phyloP scores from a whole-genome alignment of 2,329 filamentous ascomycete species.

The Lachnellula subtilissima region DNA sequence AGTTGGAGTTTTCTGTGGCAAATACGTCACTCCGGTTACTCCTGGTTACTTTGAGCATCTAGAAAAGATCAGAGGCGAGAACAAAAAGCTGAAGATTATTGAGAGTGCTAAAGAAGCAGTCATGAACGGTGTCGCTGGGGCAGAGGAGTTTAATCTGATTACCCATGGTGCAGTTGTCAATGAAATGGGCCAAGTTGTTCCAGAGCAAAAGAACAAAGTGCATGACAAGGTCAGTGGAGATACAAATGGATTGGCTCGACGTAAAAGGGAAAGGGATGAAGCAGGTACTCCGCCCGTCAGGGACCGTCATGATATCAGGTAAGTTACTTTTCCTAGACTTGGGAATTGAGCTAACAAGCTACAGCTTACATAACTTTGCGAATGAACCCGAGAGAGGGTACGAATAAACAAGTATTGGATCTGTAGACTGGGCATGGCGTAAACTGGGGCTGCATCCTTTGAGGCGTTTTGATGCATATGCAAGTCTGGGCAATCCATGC shows the following conservation, averaged over 20 bases:
- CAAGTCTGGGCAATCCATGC: too few relatives aligned
- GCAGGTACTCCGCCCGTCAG: conserved; percentile 27
- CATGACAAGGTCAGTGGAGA: conserved; percentile 17
- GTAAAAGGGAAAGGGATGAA: conserved; percentile 27
- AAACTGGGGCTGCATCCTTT: not conserved
- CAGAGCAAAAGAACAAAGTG: conserved; percentile 24
- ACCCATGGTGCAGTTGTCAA: conserved; percentile 57
- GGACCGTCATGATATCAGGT: conserved; percentile 34
- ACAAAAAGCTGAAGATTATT: conserved; percentile 60
- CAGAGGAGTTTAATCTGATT: conserved; percentile 57
- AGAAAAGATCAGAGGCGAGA: conserved; percentile 65
- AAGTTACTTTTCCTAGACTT: conserved; percentile 1
- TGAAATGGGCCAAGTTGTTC: conserved; percentile 51
- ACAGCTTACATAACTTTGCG: conserved; percentile 30
- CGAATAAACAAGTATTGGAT: conserved; percentile 15
- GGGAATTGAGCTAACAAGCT: not conserved
- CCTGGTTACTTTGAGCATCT: conserved; percentile 79
- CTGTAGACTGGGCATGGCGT: conserved; percentile 6
- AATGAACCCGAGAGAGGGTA: conserved; percentile 26
- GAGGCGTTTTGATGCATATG: not conserved
- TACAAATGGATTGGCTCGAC: conserved; percentile 19
- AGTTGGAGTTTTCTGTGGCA: conserved; percentile 85
- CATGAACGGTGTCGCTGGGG: conserved; percentile 55
- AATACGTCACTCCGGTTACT: conserved; percentile 76
- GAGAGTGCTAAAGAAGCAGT: conserved; percentile 62